Conservation (phyloP, 805 yeast genomes). For the Candida silvatica region DNA sequence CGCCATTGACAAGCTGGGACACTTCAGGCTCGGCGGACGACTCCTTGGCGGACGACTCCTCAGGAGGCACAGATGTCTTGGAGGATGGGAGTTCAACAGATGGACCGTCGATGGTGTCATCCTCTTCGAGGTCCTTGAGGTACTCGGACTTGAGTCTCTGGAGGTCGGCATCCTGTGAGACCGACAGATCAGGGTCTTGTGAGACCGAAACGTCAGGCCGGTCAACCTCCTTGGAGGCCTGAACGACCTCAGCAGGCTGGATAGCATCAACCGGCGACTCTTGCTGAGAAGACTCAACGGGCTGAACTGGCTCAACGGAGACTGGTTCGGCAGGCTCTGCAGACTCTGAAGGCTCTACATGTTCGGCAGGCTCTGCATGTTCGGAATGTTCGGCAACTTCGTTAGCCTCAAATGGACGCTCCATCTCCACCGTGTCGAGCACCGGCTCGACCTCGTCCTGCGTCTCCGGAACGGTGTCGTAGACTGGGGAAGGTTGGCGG, state of each 20-base stretch:
- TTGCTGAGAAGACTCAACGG: neutral
- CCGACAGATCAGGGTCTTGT: conserved; percentile 4
- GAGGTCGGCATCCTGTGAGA: conserved; percentile 8
- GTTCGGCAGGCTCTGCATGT: no score
- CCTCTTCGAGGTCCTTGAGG: conserved; percentile 9
- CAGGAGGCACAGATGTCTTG: neutral
- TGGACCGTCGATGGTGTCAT: neutral
- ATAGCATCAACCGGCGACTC: neutral
- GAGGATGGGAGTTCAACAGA: neutral
- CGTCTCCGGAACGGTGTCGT: no score
- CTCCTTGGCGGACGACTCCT: neutral
- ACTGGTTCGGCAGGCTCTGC: no score
- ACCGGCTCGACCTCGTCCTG: no score
- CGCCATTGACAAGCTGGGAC: neutral
- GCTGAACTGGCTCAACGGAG: neutral
- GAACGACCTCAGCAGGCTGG: neutral
- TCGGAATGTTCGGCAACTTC: no score
- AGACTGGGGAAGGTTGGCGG: no score
- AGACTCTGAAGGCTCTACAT: no score
- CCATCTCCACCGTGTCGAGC: no score
- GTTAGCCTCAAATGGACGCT: no score
- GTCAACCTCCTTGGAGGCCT: neutral
- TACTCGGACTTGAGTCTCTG: conserved; percentile 18
- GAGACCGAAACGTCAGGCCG: neutral
- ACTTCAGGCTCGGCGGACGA: no score